Conservation (phyloP, 2,329 filamentous ascomycete genomes). For the Chrysoporthe cubensis region DNA sequence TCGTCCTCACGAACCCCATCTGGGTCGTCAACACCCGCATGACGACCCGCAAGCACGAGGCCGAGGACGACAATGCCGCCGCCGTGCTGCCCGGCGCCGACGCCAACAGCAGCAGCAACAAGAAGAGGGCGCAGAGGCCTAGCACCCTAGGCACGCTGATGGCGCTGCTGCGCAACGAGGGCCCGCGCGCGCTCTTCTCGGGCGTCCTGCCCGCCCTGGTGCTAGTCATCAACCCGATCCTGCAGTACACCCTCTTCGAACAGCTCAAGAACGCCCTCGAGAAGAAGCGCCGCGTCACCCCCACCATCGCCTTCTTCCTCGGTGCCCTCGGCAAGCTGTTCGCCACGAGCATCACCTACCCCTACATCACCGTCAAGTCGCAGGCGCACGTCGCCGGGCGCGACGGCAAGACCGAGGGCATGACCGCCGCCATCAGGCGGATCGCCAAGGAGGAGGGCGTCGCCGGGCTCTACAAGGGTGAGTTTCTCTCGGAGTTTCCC, state of each 20-base stretch:
- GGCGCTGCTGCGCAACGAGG: conserved; percentile 80
- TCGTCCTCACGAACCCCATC: conserved; percentile 96
- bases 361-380: conserved; percentile 98
- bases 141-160: conserved; percentile 82
- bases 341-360: conserved; percentile 92
- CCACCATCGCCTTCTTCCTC: conserved; percentile 85
- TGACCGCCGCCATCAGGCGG: conserved; percentile 75
- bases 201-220: conserved; percentile 92
- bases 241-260: conserved; percentile 99
- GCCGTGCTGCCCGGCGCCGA: conserved; percentile 30
- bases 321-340: conserved; percentile 94
- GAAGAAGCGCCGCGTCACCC: conserved; percentile 69
- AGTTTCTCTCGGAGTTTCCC: conserved; percentile 37
- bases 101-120: conserved; percentile 36
- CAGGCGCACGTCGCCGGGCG: conserved; percentile 86
- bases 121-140: conserved; percentile 52
- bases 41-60: conserved; percentile 77
- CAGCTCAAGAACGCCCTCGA: conserved; percentile 93
- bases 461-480: conserved; percentile 88
- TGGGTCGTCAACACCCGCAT: conserved; percentile 99
- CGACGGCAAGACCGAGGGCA: conserved; percentile 76
- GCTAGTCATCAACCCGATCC: conserved; percentile 95
- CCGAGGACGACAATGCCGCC: conserved; percentile 31
- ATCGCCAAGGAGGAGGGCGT: conserved; percentile 93
- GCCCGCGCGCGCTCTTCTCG: conserved; percentile 81